Base-by-base conservation (phyloP, 805 yeast species). In the Spathaspora sp. region DNA sequence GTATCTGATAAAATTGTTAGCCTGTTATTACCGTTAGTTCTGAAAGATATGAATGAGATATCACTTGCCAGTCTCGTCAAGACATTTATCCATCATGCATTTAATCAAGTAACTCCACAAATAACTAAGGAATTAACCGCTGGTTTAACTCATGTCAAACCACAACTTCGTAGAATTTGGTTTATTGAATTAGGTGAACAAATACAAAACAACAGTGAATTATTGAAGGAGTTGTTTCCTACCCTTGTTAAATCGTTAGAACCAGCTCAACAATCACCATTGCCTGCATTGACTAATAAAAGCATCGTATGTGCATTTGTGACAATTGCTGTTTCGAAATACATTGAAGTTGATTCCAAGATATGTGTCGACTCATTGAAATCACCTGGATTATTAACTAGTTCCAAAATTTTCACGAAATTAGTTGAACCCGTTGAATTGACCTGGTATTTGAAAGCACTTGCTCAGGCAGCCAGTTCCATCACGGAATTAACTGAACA, bases 11-110 rank as follows among this genome's bases (percentile, higher is more conserved):
- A 68, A 32, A 66, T 86, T 3, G 64, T 79, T 1, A 60, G 68
- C 1, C 74, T 68, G 0, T 61, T 89, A 35, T 55, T 76, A 1
- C 75, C 86, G 1, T 68, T 83, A n/a, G 72, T 86, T 3, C 49
- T 79, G 0, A 91, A 88, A 58, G 98, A 93, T 60, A 80, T 83
- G 45, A 89, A 90, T 58, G 98, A 93, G 61, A 16, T 56, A 1
- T 81, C 88, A 0, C 71, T 91, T 40, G 52, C 69, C 2, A 69
- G 73, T 3, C 70, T 83, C 52, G 70, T 86, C 6, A 64, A 67
- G 8, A 78, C 86, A 0, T 76, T 82, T 49, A 73, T 83, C 40
- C 54, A 56, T 1, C 83, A 81, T 55, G 16, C 49, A 23, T 28
- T 49, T 6, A 45, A 44, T 60, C 59, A 2, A 65, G 61, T 2